Conservation (phyloP, 176 grass and related monocot species). For the Typha latifolia region DNA sequence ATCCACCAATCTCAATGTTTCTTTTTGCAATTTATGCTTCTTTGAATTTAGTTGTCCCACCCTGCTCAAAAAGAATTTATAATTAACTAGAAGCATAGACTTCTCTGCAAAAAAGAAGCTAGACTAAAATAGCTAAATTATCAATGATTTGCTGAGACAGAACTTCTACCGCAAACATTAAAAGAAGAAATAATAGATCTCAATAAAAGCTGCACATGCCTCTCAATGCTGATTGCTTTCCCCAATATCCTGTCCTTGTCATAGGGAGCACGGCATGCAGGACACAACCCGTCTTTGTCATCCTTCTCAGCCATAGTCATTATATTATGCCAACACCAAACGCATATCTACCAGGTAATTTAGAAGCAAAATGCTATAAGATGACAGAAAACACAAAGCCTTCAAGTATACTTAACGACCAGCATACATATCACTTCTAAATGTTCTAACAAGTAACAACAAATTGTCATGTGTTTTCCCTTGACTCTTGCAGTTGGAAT, state of each 20-base stretch:
- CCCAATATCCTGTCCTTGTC: slow-evolving; percentile 54
- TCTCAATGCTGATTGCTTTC: slow-evolving; percentile 33
- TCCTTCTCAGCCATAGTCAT: slow-evolving; percentile 32
- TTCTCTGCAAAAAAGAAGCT: slow-evolving; percentile 25
- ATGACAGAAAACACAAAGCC: too few relatives aligned
- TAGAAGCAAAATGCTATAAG: too few relatives aligned
- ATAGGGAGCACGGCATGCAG: slow-evolving; percentile 52
- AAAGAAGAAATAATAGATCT: slow-evolving; percentile 5
- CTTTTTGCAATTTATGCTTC: slow-evolving; percentile 35
- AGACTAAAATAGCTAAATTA: slow-evolving; percentile 1
- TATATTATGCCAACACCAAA: slow-evolving; percentile 64
- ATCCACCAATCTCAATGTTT: slow-evolving; percentile 19
- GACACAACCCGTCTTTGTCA: slow-evolving; percentile 40
- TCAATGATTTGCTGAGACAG: not conserved
- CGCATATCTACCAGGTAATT: slow-evolving; percentile 41
- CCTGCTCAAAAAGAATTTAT: too few relatives aligned
- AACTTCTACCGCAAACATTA: not conserved
- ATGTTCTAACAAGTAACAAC: too few relatives aligned
- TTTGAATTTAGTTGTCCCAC: slow-evolving; percentile 25
- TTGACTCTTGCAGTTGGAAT: too few relatives aligned
- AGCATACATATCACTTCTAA: too few relatives aligned
- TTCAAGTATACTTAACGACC: too few relatives aligned
- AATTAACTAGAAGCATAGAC: too few relatives aligned
- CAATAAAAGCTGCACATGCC: slow-evolving; percentile 25
- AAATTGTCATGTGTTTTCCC: too few relatives aligned